Percentiles rank a stretch among this genome's conserved stretches.
Evolutionary conservation across 495 filamentous ascomycete genomes (phyloP).

Genomic region (Acidiella bohemica): DNA sequence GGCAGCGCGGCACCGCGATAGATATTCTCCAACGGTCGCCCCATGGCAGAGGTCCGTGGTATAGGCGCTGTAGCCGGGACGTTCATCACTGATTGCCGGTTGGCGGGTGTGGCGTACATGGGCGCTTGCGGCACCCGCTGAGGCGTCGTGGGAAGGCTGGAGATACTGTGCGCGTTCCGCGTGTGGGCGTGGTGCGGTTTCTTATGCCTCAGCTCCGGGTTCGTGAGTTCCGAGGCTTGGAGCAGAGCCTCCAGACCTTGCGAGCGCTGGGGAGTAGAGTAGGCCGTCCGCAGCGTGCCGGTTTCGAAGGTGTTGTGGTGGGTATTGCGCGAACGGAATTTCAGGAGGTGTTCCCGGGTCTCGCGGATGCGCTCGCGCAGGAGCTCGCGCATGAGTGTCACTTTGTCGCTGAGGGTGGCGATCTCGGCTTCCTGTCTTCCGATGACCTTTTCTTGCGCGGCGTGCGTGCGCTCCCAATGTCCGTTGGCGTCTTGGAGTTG

Average conservation of each 20-base stretch:
- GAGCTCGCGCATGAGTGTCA: slow-evolving; percentile 50
- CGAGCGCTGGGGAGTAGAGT: slow-evolving; percentile 20
- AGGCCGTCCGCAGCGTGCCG: slow-evolving; percentile 17
- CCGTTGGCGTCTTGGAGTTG: slow-evolving; percentile 8
- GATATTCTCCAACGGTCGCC: slow-evolving; percentile 37
- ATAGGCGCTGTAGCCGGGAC: slow-evolving; percentile 17
- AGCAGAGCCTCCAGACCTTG: slow-evolving; percentile 57
- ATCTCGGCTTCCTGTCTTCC: slow-evolving; percentile 55
- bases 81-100: slow-evolving; percentile 1
- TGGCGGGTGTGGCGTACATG: slow-evolving; percentile 10
- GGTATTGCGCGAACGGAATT: slow-evolving; percentile 36
- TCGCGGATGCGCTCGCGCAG: slow-evolving; percentile 54
- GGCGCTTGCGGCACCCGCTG: slow-evolving; percentile 24
- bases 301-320: slow-evolving; percentile 4
- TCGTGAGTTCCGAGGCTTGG: slow-evolving; percentile 58
- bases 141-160: slow-evolving; percentile 71
- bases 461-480: slow-evolving; percentile 2
- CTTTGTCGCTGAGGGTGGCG: slow-evolving; percentile 50
- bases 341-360: slow-evolving; percentile 70
- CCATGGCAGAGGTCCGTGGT: slow-evolving; percentile 23
- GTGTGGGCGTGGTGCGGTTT: slow-evolving; percentile 30
- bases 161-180: slow-evolving; percentile 53
- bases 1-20: slow-evolving; percentile 29
- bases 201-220: slow-evolving; percentile 53
- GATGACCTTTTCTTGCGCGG: slow-evolving; percentile 59